Conservation (phyloP, 306 rosid species). For the Luffa acutangula region DNA sequence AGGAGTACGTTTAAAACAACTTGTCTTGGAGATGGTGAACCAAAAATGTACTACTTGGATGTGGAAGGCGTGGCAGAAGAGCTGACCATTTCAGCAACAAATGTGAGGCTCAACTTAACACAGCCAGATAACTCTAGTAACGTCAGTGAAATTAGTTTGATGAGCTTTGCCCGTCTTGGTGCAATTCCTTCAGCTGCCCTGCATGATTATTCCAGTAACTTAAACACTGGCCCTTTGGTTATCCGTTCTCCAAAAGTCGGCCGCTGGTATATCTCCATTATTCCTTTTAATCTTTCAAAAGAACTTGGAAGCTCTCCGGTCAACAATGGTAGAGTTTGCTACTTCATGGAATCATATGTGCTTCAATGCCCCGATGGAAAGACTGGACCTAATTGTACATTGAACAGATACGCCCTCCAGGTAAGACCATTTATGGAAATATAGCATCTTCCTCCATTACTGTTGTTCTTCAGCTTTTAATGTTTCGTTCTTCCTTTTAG, state of each 20-base stretch:
- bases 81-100: conserved; percentile 42
- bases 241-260: conserved; percentile 65
- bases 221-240: conserved; percentile 42
- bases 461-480: neutral
- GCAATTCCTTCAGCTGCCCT: conserved; percentile 58
- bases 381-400: conserved; percentile 75
- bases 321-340: conserved; percentile 42
- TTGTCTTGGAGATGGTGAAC: conserved; percentile 50
- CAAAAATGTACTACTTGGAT: conserved; percentile 52
- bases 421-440: conserved; percentile 27
- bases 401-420: conserved; percentile 65
- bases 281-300: conserved; percentile 38
- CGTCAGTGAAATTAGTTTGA: conserved; percentile 32
- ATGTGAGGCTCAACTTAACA: conserved; percentile 38
- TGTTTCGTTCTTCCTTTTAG: neutral
- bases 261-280: conserved; percentile 55
- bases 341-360: conserved; percentile 54
- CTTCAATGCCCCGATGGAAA: conserved; percentile 64
- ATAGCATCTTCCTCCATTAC: neutral
- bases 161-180: conserved; percentile 73
- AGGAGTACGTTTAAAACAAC: conserved; percentile 35
- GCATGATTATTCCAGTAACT: conserved; percentile 61
- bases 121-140: conserved; percentile 25
- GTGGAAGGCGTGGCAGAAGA: conserved; percentile 48
- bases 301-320: conserved; percentile 30